phyloP scores from a whole-genome alignment of 768 basidiomycete genomes.

The Auriscalpium vulgare region DNA sequence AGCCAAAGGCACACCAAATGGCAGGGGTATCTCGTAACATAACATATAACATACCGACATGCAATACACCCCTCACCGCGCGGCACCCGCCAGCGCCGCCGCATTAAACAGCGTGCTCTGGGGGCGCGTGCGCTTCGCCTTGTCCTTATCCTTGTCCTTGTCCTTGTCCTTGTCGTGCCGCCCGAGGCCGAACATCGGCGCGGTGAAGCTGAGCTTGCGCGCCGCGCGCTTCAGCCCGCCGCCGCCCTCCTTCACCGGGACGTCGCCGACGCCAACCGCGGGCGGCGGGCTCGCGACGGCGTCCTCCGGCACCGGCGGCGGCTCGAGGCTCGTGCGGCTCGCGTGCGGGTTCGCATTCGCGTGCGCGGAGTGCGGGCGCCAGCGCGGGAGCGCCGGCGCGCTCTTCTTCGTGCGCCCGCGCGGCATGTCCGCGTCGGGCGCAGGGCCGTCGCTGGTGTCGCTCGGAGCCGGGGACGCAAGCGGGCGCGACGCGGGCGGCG shows the following conservation, averaged over 20 bases:
- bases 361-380: background rate
- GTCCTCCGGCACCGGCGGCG: background rate
- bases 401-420: background rate
- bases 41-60: background rate
- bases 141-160: conserved; percentile 33
- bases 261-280: conserved; percentile 13
- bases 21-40: too few relatives aligned
- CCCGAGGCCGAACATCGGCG: conserved; percentile 49
- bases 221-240: conserved; percentile 19
- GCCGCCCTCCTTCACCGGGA: conserved; percentile 31
- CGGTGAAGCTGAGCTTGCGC: conserved; percentile 61
- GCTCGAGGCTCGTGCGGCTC: background rate
- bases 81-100: background rate
- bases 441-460: background rate
- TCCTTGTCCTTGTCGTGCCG: conserved; percentile 38
- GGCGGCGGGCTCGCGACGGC: conserved; percentile 5
- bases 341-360: background rate
- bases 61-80: background rate
- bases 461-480: background rate
- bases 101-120: background rate
- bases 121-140: conserved; percentile 21
- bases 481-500: background rate
- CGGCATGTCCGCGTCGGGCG: background rate
- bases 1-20: too few relatives aligned
- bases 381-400: background rate